Conservation (phyloP, 2,329 filamentous ascomycete species). For the Parafenestella ontariensis region DNA sequence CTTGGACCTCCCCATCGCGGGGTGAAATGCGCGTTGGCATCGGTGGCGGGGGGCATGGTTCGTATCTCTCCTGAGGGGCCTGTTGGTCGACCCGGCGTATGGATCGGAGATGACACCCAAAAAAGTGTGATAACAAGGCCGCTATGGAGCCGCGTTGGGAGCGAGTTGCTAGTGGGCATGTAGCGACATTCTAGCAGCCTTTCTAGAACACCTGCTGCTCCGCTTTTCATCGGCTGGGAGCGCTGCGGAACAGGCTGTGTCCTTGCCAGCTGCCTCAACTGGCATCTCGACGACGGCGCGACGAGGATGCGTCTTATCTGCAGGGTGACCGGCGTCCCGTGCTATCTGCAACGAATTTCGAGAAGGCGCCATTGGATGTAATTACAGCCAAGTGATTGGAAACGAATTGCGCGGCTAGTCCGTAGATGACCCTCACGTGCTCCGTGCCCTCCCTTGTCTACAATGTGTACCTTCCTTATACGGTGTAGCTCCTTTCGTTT, state of each 20-base stretch:
- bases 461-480: constrained; percentile 18
- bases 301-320: constrained; percentile 15
- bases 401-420: constrained; percentile 13
- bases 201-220: constrained; percentile 31
- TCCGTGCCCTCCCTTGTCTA: constrained; percentile 4
- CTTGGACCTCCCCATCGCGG: constrained; percentile 35
- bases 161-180: not conserved
- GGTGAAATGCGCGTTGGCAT: constrained; percentile 21
- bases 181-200: constrained; percentile 23
- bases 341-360: constrained; percentile 6
- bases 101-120: constrained; percentile 26
- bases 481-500: constrained; percentile 15
- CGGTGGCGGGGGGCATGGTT: constrained; percentile 23
- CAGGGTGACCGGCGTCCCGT: constrained; percentile 11
- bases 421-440: constrained; percentile 27
- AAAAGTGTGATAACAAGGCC: constrained; percentile 22
- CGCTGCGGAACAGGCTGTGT: constrained; percentile 2
- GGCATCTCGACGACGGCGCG: constrained; percentile 1
- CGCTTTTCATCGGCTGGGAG: constrained; percentile 13
- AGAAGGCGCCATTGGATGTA: constrained; percentile 4
- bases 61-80: constrained; percentile 8
- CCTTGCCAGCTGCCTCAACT: constrained; percentile 36
- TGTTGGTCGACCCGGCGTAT: constrained; percentile 14
- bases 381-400: constrained; percentile 14
- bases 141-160: constrained; percentile 6